Evolutionary conservation across 108 stramenopile species (phyloP), one percentile per base, ranked within the genome.

Genomic region (Phaeodactylum tricornutum): DNA sequence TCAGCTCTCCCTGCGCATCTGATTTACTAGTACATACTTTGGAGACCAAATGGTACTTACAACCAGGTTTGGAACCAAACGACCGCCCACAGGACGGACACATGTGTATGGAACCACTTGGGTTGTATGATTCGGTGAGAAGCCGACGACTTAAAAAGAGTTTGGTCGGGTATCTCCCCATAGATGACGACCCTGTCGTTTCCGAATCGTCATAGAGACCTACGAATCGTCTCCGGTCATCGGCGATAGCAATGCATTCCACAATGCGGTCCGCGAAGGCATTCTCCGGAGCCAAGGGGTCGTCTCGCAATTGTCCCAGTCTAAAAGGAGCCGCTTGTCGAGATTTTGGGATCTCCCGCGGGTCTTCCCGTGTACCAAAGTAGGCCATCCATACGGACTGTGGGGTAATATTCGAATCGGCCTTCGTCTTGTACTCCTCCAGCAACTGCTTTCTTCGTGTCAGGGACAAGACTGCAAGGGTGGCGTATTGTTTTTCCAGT

Each of bases 191-290:
- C n/a, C n/a, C n/a, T n/a, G n/a, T n/a, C n/a, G n/a, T n/a, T n/a
- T n/a, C n/a, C n/a, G n/a, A n/a, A n/a, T n/a, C n/a, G 39, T 38
- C 35, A 32, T 38, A 16, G 25, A 41, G 27, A 29, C 15, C 17
- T 29, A 6, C 6, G 39, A 11, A 24, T 32, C 21, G 2, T 50
- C 46, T 26, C 17, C 75, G 53, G 25, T 64, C 60, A 29, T 75
- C 68, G 11, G 57, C 57, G 23, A 87, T 50, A 30, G 59, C 50
- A 16, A 55, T 54, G 35, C 84, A 87, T 38, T 74, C 77, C 9
- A 87, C 77, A 23, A 87, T 87, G 4, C 79, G 59, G 62, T 81
- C 64, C 8, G 77, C 71, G 46, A 46, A 75, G 34, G 55, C 61
- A 4, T 71, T 55, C 14, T 8, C 16, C 5, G 76, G 71, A 14